These are phyloP conservation scores for Gossypium gossypioides DNA, from an alignment of 441 rosid species.

Conservation along the genomic window DNA sequence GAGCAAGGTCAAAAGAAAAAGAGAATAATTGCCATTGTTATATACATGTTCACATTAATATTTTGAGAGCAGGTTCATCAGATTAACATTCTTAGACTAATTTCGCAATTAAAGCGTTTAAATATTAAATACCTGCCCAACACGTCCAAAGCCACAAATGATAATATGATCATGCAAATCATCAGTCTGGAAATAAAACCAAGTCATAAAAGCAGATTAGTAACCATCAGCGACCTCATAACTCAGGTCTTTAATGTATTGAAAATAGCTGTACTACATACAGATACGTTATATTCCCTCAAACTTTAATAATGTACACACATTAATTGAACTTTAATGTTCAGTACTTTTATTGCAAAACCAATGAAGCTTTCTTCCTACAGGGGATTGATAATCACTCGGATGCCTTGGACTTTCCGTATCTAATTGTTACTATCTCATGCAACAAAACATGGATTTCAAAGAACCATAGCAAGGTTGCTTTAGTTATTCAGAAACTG, in stretches of 20 bases:
- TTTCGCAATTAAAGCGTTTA: slow-evolving; percentile 5
- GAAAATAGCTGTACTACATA: background rate
- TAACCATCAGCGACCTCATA: background rate
- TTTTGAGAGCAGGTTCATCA: slow-evolving; percentile 5
- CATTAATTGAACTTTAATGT: background rate
- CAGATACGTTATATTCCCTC: background rate
- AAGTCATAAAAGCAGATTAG: slow-evolving; percentile 16
- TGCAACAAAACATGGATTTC: slow-evolving; percentile 14
- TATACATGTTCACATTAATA: background rate
- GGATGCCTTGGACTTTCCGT: background rate
- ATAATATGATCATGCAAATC: slow-evolving; percentile 95
- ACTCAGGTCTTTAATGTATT: background rate
- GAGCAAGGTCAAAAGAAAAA: slow-evolving; percentile 19
- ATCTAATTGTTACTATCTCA: background rate
- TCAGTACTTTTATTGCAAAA: background rate
- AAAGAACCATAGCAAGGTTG: slow-evolving; percentile 10
- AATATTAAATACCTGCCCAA: slow-evolving; percentile 67
- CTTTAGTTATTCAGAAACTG: slow-evolving; percentile 1
- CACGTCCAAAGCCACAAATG: slow-evolving; percentile 95
- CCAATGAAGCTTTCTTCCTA: background rate
- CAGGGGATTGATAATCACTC: background rate
- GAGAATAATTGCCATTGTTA: background rate
- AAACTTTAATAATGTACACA: background rate
- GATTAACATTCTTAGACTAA: background rate
- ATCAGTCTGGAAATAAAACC: slow-evolving; percentile 61